A percentile compares a stretch with the other conserved stretches of the same genome.
These are phyloP conservation scores for Colletotrichum trifolii DNA, from an alignment of 2,329 filamentous ascomycete species.

Conservation along the genomic window DNA sequence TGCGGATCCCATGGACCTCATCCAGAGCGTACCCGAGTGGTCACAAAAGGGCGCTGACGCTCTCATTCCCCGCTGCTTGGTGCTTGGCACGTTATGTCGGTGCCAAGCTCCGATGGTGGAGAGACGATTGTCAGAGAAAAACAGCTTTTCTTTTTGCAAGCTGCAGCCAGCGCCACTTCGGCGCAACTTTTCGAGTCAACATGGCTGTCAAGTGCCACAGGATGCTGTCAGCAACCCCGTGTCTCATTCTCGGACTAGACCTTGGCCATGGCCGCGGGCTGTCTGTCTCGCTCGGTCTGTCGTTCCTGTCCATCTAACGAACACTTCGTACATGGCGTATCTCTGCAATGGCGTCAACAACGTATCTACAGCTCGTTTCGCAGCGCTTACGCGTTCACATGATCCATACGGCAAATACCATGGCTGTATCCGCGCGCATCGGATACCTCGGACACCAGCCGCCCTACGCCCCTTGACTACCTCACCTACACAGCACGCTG, in stretches of 20 bases:
- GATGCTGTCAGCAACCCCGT: too few relatives aligned
- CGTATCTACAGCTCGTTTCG: too few relatives aligned
- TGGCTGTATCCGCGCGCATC: neutral
- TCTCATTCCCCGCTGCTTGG: neutral
- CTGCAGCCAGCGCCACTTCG: constrained; percentile 10
- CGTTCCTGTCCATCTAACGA: too few relatives aligned
- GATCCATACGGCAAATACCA: too few relatives aligned
- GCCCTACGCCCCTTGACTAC: neutral
- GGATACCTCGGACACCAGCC: constrained; percentile 1
- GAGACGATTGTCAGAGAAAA: constrained; percentile 12
- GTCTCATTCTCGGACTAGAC: too few relatives aligned
- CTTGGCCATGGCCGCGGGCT: too few relatives aligned
- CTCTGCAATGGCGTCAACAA: too few relatives aligned
- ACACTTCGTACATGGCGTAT: too few relatives aligned
- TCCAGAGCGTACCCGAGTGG: too few relatives aligned
- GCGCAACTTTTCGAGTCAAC: constrained; percentile 3
- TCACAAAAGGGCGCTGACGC: too few relatives aligned
- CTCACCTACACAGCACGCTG: neutral
- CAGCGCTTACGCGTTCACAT: neutral
- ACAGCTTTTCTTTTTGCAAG: constrained; percentile 12
- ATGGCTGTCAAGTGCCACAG: constrained; percentile 8
- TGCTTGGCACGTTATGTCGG: constrained; percentile 7
- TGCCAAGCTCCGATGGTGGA: constrained; percentile 17
- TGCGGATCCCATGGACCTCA: too few relatives aligned
- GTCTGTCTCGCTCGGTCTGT: too few relatives aligned